Conservation (phyloP, 495 filamentous ascomycete species). For the Cladorrhinum samala region DNA sequence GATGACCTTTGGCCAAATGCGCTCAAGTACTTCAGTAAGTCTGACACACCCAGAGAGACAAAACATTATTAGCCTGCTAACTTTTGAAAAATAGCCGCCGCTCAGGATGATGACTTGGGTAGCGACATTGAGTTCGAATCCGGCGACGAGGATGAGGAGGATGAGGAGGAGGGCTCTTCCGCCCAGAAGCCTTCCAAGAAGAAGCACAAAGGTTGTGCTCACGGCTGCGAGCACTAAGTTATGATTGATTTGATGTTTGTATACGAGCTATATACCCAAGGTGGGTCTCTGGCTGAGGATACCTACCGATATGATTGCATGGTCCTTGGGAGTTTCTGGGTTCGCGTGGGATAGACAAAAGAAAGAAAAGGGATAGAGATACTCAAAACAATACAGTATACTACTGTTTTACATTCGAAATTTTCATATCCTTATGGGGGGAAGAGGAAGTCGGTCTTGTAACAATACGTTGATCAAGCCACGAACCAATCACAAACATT, state of each 20-base stretch:
- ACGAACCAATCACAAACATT: neutral
- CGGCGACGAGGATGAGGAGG: conserved; percentile 40
- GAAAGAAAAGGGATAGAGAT: neutral
- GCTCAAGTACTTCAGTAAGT: conserved; percentile 85
- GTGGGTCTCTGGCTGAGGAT: neutral
- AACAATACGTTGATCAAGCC: too few relatives aligned
- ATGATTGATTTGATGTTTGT: neutral
- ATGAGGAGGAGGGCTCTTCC: conserved; percentile 36
- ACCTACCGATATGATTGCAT: neutral
- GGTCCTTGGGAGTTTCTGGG: neutral
- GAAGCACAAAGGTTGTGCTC: conserved; percentile 36
- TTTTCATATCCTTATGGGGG: too few relatives aligned
- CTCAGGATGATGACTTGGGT: conserved; percentile 53
- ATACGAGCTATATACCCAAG: neutral
- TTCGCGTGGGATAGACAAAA: neutral
- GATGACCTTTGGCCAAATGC: conserved; percentile 86
- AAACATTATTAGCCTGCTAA: neutral
- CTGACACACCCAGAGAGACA: neutral
- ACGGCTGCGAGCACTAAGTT: conserved; percentile 13
- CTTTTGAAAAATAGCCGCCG: conserved; percentile 44
- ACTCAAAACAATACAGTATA: neutral
- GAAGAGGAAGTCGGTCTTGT: too few relatives aligned
- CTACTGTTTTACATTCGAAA: too few relatives aligned
- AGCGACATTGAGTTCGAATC: conserved; percentile 57
- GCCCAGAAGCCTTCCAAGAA: conserved; percentile 40